Evolutionary conservation across 345 rosid genomes (phyloP).

Genomic region (Tarenaya hassleriana): DNA sequence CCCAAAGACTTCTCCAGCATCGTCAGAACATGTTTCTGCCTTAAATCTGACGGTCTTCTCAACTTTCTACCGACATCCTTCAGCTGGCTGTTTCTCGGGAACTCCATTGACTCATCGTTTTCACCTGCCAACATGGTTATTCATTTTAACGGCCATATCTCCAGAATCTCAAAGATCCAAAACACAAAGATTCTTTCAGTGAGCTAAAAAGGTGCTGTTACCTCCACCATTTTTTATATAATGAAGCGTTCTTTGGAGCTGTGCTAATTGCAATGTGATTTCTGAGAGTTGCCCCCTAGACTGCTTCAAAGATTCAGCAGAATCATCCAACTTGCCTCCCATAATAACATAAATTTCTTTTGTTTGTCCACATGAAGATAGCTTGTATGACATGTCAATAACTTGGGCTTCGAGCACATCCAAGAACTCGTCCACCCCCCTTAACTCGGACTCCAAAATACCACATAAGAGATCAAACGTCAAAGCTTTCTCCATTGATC

Average conservation of each 20-base stretch:
- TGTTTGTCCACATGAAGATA: conserved; percentile 51
- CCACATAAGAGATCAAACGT: conserved; percentile 60
- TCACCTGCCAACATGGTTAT: conserved; percentile 43
- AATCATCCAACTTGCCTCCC: conserved; percentile 54
- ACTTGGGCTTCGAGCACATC: conserved; percentile 52
- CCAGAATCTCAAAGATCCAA: conserved; percentile 15
- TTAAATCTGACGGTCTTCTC: conserved; percentile 42
- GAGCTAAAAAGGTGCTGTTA: conserved; percentile 15
- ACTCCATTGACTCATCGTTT: conserved; percentile 30
- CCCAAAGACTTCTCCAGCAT: conserved; percentile 75
- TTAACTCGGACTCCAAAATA: conserved; percentile 72
- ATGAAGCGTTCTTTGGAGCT: conserved; percentile 50
- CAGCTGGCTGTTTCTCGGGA: conserved; percentile 35
- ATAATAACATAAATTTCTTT: conserved; percentile 27
- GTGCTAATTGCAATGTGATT: conserved; percentile 58
- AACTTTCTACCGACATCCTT: conserved; percentile 32
- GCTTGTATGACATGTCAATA: conserved; percentile 51
- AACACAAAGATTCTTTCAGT: neutral
- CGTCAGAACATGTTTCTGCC: conserved; percentile 52
- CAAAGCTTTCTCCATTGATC: conserved; percentile 62
- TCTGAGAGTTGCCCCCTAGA: conserved; percentile 52
- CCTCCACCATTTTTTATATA: conserved; percentile 50
- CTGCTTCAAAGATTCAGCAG: conserved; percentile 55
- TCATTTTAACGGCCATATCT: conserved; percentile 10
- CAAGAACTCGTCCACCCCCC: conserved; percentile 65